These are phyloP conservation scores for Fusarium chlamydosporum DNA, from an alignment of 2,329 filamentous ascomycete species.

Conservation along the genomic window DNA sequence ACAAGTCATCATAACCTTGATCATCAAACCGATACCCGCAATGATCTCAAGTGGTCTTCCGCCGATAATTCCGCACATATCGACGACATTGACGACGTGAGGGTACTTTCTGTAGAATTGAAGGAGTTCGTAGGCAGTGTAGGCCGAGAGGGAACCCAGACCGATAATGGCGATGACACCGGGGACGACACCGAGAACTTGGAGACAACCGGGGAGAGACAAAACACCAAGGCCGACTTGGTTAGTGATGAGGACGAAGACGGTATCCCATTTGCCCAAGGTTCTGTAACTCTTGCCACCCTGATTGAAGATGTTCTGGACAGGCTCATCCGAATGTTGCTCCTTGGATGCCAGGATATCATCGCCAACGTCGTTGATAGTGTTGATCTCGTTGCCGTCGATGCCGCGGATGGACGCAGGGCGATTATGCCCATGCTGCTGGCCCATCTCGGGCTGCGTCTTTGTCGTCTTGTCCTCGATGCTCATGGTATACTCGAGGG, in stretches of 20 bases:
- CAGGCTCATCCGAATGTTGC: constrained; percentile 34
- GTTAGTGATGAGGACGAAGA: constrained; percentile 51
- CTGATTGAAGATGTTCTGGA: constrained; percentile 48
- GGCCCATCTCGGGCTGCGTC: constrained; percentile 30
- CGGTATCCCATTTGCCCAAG: constrained; percentile 47
- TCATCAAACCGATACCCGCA: constrained; percentile 71
- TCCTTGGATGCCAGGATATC: constrained; percentile 32
- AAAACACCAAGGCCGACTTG: constrained; percentile 60
- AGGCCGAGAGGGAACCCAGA: constrained; percentile 75
- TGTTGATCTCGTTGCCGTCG: constrained; percentile 37
- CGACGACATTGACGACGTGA: constrained; percentile 77
- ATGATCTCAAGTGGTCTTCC: constrained; percentile 44
- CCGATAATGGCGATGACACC: constrained; percentile 78
- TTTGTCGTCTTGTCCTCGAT: constrained; percentile 30
- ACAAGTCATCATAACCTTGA: constrained; percentile 80
- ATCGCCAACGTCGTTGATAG: constrained; percentile 25
- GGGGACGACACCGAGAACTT: constrained; percentile 74
- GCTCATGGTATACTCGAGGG: constrained; percentile 16
- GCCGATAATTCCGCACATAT: constrained; percentile 71
- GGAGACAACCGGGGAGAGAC: constrained; percentile 78
- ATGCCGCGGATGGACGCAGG: constrained; percentile 27
- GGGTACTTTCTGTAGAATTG: constrained; percentile 78
- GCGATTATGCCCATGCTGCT: constrained; percentile 18
- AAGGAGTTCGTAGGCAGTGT: constrained; percentile 62
- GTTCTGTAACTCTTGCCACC: constrained; percentile 52